Evolutionary conservation across 805 yeast genomes (phyloP), one percentile per base, ranked within the genome.

Genomic region (Wickerhamomyces queroliae): DNA sequence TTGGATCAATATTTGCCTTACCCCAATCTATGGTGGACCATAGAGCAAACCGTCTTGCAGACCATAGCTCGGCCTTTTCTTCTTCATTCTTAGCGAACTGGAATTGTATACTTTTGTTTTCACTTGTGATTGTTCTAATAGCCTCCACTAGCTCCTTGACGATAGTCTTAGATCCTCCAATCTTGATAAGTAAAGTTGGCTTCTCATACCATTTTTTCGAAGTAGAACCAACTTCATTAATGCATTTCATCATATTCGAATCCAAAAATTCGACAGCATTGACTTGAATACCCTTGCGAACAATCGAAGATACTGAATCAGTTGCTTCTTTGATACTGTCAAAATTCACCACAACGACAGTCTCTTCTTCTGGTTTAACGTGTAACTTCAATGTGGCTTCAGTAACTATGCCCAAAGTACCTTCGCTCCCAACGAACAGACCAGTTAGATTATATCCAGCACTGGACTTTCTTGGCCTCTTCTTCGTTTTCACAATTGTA

Each of bases 381-480:
- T 81, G 79, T 35, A 84, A 62, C 50, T 77, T 81, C 35, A 84
- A 64, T 0, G 91, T 83, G 2, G 85, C 86, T 49, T 84, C 90
- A 2, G 89, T 84, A 23, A 84, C 77, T 15, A 85, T 70, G 2
- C 93, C 95, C 39, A 85, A 59, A 0, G 95, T 84, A 7, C 95
- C 93, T 51, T 85, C 93, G 33, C 83, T 70, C 0, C 95, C 93
- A 37, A 80, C 66, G 53, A 84, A 82, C 42, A 84, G 58, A n/a
- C 83, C 80, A 36, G 84, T 85, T 55, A 84, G 64, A 50, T 83
- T 83, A 55, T 84, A 84, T 11, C 95, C 95, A 8, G 91, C 90
- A 45, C 85, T 72, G 2, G 89, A 74, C 50, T 85, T 84, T 51
- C 85, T 70, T 4, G 93, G 90, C 55, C 93, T 69, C 48, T 73